Percentiles rank a stretch among this genome's conserved stretches.
Conservation (phyloP, 1,284 basidiomycete genomes). For the Wolfiporia cocos region DNA sequence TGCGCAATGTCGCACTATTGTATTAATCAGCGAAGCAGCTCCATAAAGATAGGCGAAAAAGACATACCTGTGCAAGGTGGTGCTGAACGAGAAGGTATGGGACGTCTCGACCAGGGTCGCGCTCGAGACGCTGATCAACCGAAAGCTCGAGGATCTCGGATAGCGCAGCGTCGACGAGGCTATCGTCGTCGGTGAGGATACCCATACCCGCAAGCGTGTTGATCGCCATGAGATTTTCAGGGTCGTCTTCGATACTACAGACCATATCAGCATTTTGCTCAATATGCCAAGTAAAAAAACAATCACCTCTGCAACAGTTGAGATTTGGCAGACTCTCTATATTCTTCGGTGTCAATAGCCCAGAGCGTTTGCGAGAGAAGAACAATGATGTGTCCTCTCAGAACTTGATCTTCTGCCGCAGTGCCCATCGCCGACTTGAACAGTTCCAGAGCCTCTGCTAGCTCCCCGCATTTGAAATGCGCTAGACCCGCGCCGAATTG, state of each 20-base stretch:
- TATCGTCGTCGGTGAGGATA: constrained; percentile 72
- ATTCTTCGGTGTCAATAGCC: constrained; percentile 72
- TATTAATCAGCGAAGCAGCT: neutral
- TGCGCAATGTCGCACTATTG: constrained; percentile 41
- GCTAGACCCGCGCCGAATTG: constrained; percentile 70
- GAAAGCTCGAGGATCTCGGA: constrained; percentile 74
- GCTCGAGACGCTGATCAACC: constrained; percentile 48
- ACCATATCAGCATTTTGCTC: neutral
- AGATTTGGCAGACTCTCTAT: constrained; percentile 72
- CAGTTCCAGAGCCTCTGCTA: constrained; percentile 56
- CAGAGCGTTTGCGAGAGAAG: constrained; percentile 79
- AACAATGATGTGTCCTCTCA: constrained; percentile 70
- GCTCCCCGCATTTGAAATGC: constrained; percentile 57
- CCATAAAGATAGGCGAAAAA: neutral
- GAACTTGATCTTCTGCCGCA: constrained; percentile 38
- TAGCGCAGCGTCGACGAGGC: constrained; percentile 81
- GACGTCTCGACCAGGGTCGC: constrained; percentile 65
- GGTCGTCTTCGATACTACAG: constrained; percentile 57
- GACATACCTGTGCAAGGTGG: constrained; percentile 55
- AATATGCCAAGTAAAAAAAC: neutral
- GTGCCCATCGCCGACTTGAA: constrained; percentile 66
- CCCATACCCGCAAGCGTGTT: constrained; percentile 84
- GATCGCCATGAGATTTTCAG: constrained; percentile 74
- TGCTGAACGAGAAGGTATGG: constrained; percentile 64
- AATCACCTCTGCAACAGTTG: constrained; percentile 80